Percentiles rank a stretch among this genome's conserved stretches.
Evolutionary conservation across 2,329 filamentous ascomycete genomes (phyloP).

Genomic region (Neurospora sp.): DNA sequence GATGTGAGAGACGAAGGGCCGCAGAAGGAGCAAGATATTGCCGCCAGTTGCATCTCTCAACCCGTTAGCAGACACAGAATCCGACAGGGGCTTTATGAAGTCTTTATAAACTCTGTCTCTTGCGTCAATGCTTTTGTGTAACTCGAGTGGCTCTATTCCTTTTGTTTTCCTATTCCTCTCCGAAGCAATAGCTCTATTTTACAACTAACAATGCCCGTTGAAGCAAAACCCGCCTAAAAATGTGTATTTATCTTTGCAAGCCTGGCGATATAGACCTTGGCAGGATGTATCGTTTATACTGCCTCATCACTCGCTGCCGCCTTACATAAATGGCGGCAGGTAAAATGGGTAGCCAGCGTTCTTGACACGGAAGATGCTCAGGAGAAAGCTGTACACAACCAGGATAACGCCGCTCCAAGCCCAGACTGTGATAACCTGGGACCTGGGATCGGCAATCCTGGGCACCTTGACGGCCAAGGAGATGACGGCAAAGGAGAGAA

Average conservation of each 20-base stretch:
- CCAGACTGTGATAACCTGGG: constrained; percentile 73
- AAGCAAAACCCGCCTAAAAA: neutral
- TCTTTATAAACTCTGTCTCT: neutral
- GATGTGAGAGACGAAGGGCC: neutral
- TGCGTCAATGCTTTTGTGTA: neutral
- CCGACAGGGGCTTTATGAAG: neutral
- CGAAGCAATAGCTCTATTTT: neutral
- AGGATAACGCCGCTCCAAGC: constrained; percentile 71
- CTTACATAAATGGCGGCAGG: constrained; percentile 73
- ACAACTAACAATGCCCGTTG: neutral
- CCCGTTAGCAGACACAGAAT: neutral
- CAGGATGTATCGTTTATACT: neutral
- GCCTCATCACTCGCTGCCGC: neutral
- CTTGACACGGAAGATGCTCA: constrained; percentile 90
- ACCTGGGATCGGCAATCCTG: constrained; percentile 65
- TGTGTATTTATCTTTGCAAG: neutral
- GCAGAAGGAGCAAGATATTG: neutral
- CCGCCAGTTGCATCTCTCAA: neutral
- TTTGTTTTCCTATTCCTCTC: neutral
- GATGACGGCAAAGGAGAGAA: constrained; percentile 84
- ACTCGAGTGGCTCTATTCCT: neutral
- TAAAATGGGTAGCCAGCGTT: constrained; percentile 92
- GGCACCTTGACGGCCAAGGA: constrained; percentile 87
- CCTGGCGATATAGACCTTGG: neutral
- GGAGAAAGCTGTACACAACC: constrained; percentile 82